Conservation (phyloP, 2,329 filamentous ascomycete genomes). For the Venturia carpophila region DNA sequence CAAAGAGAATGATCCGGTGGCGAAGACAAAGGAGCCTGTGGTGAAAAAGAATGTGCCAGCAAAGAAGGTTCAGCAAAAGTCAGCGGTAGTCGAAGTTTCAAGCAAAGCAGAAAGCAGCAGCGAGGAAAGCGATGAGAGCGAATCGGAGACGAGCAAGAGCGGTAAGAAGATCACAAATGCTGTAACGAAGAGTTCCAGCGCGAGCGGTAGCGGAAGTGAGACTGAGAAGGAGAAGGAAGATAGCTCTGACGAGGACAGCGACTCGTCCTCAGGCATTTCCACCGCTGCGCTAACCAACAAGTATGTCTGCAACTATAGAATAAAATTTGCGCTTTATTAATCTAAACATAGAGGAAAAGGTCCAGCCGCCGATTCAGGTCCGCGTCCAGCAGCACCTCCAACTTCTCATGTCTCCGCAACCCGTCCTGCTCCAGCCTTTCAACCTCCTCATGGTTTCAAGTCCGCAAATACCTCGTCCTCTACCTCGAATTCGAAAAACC, state of each 20-base stretch:
- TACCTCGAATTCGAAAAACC: constrained; percentile 29
- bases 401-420: constrained; percentile 21
- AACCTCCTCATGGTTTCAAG: constrained; percentile 41
- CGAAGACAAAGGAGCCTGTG: not conserved
- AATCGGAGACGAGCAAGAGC: not conserved
- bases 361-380: not conserved
- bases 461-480: constrained; percentile 41
- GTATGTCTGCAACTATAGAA: not conserved
- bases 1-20: not conserved
- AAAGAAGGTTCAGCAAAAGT: not conserved
- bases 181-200: not conserved
- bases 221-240: constrained; percentile 2
- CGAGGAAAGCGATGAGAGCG: constrained; percentile 5
- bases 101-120: constrained; percentile 10
- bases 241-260: constrained; percentile 1
- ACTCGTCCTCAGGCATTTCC: not conserved
- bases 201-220: not conserved
- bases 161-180: not conserved
- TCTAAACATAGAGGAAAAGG: not conserved
- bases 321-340: not conserved
- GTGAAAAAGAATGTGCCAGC: not conserved
- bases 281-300: not conserved
- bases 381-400: not conserved
- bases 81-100: not conserved
- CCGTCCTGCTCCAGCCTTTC: constrained; percentile 31